Evolutionary conservation across 441 rosid species (phyloP).

Genomic region (Gossypium aridum): DNA sequence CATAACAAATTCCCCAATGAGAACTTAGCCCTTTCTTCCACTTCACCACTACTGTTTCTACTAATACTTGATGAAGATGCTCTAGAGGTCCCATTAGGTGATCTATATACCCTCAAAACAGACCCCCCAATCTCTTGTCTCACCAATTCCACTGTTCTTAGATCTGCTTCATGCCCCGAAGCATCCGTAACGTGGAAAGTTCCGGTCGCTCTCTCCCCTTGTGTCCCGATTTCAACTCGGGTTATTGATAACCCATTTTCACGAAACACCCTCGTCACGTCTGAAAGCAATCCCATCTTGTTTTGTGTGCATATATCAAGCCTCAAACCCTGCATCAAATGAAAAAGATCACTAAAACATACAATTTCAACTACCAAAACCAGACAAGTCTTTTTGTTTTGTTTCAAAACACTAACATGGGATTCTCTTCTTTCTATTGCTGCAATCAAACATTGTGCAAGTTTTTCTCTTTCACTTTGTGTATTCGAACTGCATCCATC

Average conservation of each 20-base stretch:
- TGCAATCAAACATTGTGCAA: constrained; percentile 63
- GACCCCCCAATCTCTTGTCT: constrained; percentile 58
- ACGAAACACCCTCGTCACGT: constrained; percentile 53
- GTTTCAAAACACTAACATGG: constrained; percentile 26
- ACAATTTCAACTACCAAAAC: neutral
- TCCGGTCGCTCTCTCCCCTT: constrained; percentile 48
- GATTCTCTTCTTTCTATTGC: constrained; percentile 65
- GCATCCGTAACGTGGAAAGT: constrained; percentile 64
- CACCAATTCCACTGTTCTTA: constrained; percentile 36
- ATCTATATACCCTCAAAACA: constrained; percentile 30
- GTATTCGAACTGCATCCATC: constrained; percentile 63
- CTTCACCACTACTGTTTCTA: constrained; percentile 20
- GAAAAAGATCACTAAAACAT: neutral
- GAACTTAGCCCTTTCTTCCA: constrained; percentile 35
- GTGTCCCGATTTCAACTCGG: constrained; percentile 49
- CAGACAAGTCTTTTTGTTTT: neutral
- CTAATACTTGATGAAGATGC: constrained; percentile 24
- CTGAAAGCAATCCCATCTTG: constrained; percentile 54
- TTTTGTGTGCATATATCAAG: constrained; percentile 48
- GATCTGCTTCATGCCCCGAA: constrained; percentile 42
- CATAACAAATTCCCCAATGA: constrained; percentile 65
- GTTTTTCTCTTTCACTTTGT: constrained; percentile 42
- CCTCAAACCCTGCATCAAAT: constrained; percentile 48
- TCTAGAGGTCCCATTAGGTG: constrained; percentile 24
- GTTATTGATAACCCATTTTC: constrained; percentile 70